Conservation (phyloP, 208 protist genomes). For the Acanthamoeba castellanii region DNA sequence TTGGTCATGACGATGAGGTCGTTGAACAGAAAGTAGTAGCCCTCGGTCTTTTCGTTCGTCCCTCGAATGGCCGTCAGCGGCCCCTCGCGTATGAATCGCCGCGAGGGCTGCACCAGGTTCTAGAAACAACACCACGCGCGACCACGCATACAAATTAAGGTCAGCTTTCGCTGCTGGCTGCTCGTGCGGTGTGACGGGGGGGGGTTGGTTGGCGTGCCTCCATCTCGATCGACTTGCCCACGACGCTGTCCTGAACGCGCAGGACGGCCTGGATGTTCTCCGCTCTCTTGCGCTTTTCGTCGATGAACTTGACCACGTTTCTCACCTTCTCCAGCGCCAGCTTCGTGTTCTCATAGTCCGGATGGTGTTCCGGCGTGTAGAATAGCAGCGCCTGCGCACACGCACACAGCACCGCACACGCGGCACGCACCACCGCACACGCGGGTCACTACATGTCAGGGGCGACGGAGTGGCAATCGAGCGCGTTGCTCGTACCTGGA, state of each 20-base stretch:
- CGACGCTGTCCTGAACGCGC: conserved; percentile 76
- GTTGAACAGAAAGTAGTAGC: conserved; percentile 67
- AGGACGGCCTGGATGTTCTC: conserved; percentile 86
- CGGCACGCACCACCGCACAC: conserved; percentile 3
- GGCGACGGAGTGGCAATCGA: too few species aligned
- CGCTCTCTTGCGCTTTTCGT: conserved; percentile 85
- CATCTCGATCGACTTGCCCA: conserved; percentile 77
- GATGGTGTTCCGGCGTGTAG: conserved; percentile 75
- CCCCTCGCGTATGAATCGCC: conserved; percentile 22
- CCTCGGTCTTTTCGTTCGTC: conserved; percentile 25
- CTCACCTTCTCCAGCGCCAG: conserved; percentile 82
- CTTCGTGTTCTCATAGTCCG: conserved; percentile 81
- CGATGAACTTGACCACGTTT: conserved; percentile 82
- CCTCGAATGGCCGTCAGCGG: conserved; percentile 21
- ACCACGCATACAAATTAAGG: too few species aligned
- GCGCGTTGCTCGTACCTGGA: neutral
- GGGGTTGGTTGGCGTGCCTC: neutral
- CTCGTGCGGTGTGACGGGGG: neutral
- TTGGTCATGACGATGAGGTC: conserved; percentile 20
- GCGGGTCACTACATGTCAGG: too few species aligned
- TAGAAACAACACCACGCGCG: neutral
- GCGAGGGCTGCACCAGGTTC: conserved; percentile 14
- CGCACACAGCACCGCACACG: neutral
- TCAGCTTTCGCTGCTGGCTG: too few species aligned
- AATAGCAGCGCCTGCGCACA: conserved; percentile 79